Evolutionary conservation across 306 rosid genomes (phyloP).

Genomic region (Spatholobus suberectus): DNA sequence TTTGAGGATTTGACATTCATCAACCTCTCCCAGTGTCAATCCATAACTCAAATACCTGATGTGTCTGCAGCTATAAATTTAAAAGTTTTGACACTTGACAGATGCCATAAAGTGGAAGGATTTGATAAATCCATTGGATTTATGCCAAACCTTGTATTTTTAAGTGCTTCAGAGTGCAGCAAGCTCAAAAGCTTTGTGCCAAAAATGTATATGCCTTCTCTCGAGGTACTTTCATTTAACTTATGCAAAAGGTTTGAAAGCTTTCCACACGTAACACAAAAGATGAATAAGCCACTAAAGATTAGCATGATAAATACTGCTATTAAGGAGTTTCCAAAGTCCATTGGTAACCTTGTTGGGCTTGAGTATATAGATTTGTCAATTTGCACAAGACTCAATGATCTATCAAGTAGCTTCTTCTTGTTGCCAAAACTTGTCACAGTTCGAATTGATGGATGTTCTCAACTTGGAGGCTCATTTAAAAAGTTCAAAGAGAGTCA

Average conservation of each 20-base stretch:
- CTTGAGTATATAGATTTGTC: constrained; percentile 25
- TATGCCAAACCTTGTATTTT: constrained; percentile 10
- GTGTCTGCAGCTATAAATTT: constrained; percentile 20
- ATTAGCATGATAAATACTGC: constrained; percentile 12
- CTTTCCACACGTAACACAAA: constrained; percentile 22
- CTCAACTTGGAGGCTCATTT: constrained; percentile 3
- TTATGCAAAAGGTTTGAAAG: neutral
- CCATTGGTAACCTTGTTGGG: constrained; percentile 25
- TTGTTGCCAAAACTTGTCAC: constrained; percentile 14
- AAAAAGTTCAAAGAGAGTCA: neutral
- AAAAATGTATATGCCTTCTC: constrained; percentile 25
- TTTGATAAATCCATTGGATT: constrained; percentile 24
- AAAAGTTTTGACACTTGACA: neutral
- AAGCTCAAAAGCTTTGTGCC: constrained; percentile 9
- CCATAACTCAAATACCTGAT: constrained; percentile 27
- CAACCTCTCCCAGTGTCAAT: constrained; percentile 14
- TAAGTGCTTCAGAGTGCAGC: neutral
- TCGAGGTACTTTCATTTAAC: constrained; percentile 20
- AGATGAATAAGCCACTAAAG: constrained; percentile 5
- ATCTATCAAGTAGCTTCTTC: constrained; percentile 14
- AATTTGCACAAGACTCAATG: neutral
- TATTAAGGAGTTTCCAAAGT: constrained; percentile 24
- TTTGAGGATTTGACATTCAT: constrained; percentile 26
- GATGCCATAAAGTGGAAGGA: neutral
- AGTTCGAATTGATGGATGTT: neutral